Conservation (phyloP, 768 basidiomycete genomes). For the Strobilomyces dryophilus region DNA sequence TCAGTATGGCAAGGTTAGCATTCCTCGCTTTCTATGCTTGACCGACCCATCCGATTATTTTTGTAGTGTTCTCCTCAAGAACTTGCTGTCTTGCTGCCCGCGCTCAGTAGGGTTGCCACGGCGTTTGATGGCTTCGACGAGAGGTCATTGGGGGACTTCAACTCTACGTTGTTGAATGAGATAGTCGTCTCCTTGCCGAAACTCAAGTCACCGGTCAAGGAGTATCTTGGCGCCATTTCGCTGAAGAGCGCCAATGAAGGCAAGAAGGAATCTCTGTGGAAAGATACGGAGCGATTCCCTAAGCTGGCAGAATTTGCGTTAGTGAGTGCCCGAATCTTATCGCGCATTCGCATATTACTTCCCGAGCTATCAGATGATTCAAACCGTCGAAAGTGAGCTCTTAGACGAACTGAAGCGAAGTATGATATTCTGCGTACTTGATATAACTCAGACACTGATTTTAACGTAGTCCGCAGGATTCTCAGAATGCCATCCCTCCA, state of each 20-base stretch:
- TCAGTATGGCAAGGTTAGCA: constrained; percentile 80
- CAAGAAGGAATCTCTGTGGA: constrained; percentile 70
- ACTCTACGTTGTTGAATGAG: constrained; percentile 62
- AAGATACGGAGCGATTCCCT: constrained; percentile 46
- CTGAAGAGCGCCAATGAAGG: constrained; percentile 62
- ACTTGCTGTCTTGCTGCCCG: constrained; percentile 66
- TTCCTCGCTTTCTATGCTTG: not conserved
- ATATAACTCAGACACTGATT: constrained; percentile 1
- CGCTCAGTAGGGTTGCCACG: constrained; percentile 65
- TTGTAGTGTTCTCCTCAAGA: constrained; percentile 79
- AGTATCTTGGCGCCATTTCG: constrained; percentile 53
- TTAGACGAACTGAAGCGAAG: constrained; percentile 66
- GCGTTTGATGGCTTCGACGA: constrained; percentile 51
- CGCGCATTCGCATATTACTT: not conserved
- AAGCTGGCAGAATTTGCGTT: constrained; percentile 53
- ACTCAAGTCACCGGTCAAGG: constrained; percentile 49
- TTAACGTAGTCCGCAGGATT: constrained; percentile 56
- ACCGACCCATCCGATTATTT: not conserved
- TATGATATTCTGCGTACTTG: constrained; percentile 29
- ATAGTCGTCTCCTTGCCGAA: constrained; percentile 67
- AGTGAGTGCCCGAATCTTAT: constrained; percentile 39
- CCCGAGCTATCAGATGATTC: constrained; percentile 49
- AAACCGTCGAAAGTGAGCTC: constrained; percentile 66
- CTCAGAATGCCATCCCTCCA: constrained; percentile 70
- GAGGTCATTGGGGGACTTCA: constrained; percentile 51